Base-by-base conservation (phyloP, 1,139 yeast species). In the Debaryomyces psychrophilus region DNA sequence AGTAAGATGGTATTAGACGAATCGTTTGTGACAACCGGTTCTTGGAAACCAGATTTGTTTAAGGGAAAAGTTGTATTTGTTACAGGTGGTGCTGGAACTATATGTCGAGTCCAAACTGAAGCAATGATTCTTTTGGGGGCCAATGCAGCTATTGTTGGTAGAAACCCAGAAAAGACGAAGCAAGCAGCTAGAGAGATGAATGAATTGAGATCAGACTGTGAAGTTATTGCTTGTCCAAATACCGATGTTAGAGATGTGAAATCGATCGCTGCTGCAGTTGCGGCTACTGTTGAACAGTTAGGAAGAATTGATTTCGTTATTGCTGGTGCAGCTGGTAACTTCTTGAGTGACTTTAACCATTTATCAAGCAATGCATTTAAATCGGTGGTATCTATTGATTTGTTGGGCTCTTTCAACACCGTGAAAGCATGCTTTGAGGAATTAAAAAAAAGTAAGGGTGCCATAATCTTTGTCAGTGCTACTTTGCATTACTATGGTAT, bases 251-350 rank as follows among this genome's bases (percentile, higher is more conserved):
- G 97, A 53, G 79, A 82, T 28, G 77, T 85, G 37, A 57, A 77
- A 20, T 76, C 82, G 15, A 59, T 92, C 48, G 74, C 68, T 11
- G 58, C 58, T 8, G 96, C 96, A 0, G 96, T 81, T 1, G 77
- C 76, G 11, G 59, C 62, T 38, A 83, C 97, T 0, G 87, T 90
- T 15, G 59, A 65, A 9, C 76, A 76, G 55, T 76, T 89, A 50
- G 96, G 95, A 6, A 69, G 77, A 50, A 85, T 88, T 51, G 97
- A 92, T 65, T 87, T 67, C 61, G 95, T 90, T 36, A 85, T 92
- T 65, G 92, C 95, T 35, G 98, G 97, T 15, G 97, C 98, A 2
- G 97, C 97, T 3, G 97, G 98, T 5, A 90, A 90, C 71, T 92
- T 90, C 60, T 66, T 92, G 52, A 73, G 90, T 28, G 95, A 89